phyloP scores from a whole-genome alignment of 164 flowering plant species.

The Macadamia tetraphylla region DNA sequence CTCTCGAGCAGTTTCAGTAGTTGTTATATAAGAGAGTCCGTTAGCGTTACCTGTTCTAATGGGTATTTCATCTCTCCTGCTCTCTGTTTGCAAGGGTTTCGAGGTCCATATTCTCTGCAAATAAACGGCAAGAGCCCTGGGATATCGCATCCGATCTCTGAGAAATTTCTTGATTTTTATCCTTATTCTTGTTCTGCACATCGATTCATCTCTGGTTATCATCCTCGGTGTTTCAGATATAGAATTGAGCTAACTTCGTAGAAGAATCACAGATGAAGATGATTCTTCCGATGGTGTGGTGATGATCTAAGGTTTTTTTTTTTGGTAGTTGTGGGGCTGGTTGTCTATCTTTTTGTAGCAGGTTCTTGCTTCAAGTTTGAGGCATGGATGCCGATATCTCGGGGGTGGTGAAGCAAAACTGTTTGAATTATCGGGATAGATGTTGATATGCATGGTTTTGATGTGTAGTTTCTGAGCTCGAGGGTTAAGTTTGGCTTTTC shows the following conservation, averaged over 20 bases:
- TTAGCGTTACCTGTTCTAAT: background rate
- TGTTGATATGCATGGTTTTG: conserved; percentile 5
- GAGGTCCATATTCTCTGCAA: conserved; percentile 2
- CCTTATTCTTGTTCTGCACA: background rate
- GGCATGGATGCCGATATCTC: conserved; percentile 1
- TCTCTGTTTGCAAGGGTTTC: conserved; percentile 11
- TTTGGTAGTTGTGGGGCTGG: background rate
- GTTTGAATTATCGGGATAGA: conserved; percentile 5
- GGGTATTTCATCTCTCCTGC: background rate
- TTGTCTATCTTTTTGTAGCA: background rate
- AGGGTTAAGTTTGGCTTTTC: background rate
- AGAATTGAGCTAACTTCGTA: conserved; percentile 6
- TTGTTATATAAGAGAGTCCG: background rate
- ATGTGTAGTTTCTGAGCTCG: background rate
- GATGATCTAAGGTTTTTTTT: conserved; percentile 15
- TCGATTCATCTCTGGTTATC: background rate
- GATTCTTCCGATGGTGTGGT: background rate
- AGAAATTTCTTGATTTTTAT: background rate
- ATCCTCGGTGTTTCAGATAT: background rate
- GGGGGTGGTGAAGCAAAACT: conserved; percentile 1
- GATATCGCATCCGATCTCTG: conserved; percentile 6
- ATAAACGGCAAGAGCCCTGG: background rate
- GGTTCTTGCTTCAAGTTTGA: background rate
- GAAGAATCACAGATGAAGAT: background rate
- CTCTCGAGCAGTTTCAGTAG: conserved; percentile 3